Conservation (phyloP, 139 green algal genomes). For the Gonium pectorale region DNA sequence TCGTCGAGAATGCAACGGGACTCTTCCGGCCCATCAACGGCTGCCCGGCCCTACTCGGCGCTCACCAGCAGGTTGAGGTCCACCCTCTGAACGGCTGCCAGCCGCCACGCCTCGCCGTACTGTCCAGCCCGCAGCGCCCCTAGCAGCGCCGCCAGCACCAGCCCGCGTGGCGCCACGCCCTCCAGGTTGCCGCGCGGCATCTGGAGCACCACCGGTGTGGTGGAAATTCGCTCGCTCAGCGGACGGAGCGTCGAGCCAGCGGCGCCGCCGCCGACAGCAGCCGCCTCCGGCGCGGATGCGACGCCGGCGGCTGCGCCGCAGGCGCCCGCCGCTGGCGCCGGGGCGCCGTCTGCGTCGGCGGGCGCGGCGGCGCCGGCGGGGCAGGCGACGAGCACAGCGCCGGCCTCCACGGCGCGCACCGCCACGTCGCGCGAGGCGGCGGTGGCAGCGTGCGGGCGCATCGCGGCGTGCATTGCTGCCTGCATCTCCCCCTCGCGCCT, state of each 20-base stretch:
- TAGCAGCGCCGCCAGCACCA: conserved; percentile 85
- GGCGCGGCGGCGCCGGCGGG: neutral
- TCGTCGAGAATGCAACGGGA: too few relatives aligned
- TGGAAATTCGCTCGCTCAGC: conserved; percentile 11
- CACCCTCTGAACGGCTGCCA: conserved; percentile 68
- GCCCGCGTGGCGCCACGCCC: conserved; percentile 77
- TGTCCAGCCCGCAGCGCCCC: conserved; percentile 59
- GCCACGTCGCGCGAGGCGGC: conserved; percentile 54
- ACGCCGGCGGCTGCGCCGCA: too few relatives aligned
- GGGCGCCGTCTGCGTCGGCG: neutral
- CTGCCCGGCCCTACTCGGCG: too few relatives aligned
- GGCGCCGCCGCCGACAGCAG: neutral
- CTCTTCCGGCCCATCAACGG: too few relatives aligned
- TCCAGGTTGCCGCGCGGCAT: conserved; percentile 96
- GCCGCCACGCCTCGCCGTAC: conserved; percentile 72
- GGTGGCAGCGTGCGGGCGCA: conserved; percentile 69
- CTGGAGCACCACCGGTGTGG: conserved; percentile 75
- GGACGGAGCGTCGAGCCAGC: neutral
- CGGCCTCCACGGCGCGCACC: conserved; percentile 78
- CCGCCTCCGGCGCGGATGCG: too few relatives aligned
- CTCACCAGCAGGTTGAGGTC: conserved; percentile 94
- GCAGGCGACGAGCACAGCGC: conserved; percentile 67
- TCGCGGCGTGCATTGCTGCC: conserved; percentile 71
- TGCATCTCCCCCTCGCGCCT: conserved; percentile 55
- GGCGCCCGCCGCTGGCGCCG: too few relatives aligned